Percentiles rank a stretch among this genome's conserved stretches.
These are phyloP conservation scores for Debaryomyces sp. DNA, from an alignment of 1,139 yeast species.

Conservation along the genomic window DNA sequence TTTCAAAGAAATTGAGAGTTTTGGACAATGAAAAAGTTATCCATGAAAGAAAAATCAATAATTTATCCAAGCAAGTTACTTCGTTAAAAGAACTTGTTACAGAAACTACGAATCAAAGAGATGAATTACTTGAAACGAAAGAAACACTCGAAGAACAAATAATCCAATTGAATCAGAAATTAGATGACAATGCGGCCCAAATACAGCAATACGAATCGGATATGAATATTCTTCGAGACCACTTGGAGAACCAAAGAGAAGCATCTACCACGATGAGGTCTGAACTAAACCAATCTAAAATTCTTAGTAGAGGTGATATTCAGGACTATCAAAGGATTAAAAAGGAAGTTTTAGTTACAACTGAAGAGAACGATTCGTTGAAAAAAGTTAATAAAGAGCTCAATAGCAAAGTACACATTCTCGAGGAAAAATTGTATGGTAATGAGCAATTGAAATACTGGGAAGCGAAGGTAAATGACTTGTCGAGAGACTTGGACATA, in stretches of 20 bases:
- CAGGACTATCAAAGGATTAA: conserved; percentile 42
- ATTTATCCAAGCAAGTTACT: conserved; percentile 52
- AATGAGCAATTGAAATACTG: conserved; percentile 50
- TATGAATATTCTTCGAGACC: conserved; percentile 35
- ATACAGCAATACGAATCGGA: conserved; percentile 36
- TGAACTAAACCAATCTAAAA: conserved; percentile 40
- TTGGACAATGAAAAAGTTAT: conserved; percentile 47
- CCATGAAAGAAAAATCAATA: conserved; percentile 49
- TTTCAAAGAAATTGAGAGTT: conserved; percentile 50
- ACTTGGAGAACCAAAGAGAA: conserved; percentile 37
- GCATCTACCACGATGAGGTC: conserved; percentile 35
- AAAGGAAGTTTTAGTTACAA: conserved; percentile 40
- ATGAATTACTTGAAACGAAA: conserved; percentile 49
- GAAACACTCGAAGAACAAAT: conserved; percentile 49
- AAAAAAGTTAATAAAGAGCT: conserved; percentile 41
- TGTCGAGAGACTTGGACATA: conserved; percentile 34
- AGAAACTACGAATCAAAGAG: conserved; percentile 54
- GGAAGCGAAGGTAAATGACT: conserved; percentile 41
- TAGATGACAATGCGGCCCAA: conserved; percentile 44
- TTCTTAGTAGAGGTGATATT: conserved; percentile 32
- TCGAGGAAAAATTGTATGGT: conserved; percentile 47
- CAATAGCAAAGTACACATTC: conserved; percentile 30
- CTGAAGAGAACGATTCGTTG: conserved; percentile 47
- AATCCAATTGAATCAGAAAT: conserved; percentile 42
- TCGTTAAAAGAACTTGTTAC: conserved; percentile 55